Base-by-base conservation (phyloP, 805 yeast genomes). In the Hemisphaericaspora nanyangensis region DNA sequence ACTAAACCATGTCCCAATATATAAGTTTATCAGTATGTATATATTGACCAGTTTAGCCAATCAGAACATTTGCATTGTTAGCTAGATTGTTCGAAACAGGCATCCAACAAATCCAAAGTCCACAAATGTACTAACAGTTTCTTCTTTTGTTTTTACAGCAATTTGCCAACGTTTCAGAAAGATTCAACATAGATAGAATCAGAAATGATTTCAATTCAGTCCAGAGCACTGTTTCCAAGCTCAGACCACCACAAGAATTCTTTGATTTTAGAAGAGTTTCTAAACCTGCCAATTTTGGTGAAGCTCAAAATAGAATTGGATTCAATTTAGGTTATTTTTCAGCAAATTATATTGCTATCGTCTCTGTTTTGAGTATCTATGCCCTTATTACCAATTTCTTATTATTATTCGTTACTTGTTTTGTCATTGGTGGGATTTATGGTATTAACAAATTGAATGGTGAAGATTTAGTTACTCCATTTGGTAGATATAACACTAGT, bases 191-290 rank as follows among this genome's bases (percentile, higher is more conserved):
- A 17, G 85, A 50, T 19, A 45, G 57, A 37, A 47, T 59, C 41
- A 58, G 71, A 63, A 56, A 56, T 30, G 82, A 77, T 47, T 63
- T 79, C 17, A 65, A 63, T 29, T 49, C 80, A 3, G 50, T 91
- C 35, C 87, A 83, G 56, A 55, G 72, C 28, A 77, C 81, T 46
- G 69, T 89, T 45, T 64, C 93, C 34, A 77, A 85, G 52, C 62
- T 93, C 45, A 82, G 85, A 56, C 87, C 97, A 27, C 90, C 95
- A 30, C 93, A 84, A 62, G 99, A 93, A 60, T 93, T 93, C 59
- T 87, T 93, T 56, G 97, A 93, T 60, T 65, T 85, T 56, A 85
- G 89, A 63, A 82, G 95, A 59, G 62, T 93, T 45, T 85, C 95
- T 27, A 89, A 88, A 60, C 99, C 99, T 16, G 80, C 77, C 39